A percentile compares a stretch with the other conserved stretches of the same genome.
Evolutionary conservation across 805 yeast species (phyloP).

Genomic region (Candida koratica): DNA sequence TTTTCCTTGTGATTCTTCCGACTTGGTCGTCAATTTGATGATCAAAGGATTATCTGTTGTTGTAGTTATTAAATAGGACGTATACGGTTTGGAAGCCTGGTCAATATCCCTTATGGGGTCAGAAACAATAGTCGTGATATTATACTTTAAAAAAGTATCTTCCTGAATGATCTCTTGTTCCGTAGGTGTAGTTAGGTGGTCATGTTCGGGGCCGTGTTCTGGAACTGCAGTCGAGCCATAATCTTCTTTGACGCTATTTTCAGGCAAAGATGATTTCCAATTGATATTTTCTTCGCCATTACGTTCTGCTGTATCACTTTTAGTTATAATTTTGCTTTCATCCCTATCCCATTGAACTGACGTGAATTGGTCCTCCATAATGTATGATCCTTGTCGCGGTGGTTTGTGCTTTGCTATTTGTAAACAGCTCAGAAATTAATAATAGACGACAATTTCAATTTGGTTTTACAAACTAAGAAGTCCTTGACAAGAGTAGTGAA

Average conservation of each 20-base stretch:
- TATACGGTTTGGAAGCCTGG: conserved; percentile 65
- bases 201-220: conserved; percentile 1
- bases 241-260: conserved; percentile 12
- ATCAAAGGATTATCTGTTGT: conserved; percentile 60
- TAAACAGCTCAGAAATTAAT: too few species aligned
- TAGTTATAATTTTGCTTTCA: conserved; percentile 16
- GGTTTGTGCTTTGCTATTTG: too few species aligned
- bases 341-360: conserved; percentile 57
- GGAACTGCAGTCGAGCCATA: conserved; percentile 11
- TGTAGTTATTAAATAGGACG: conserved; percentile 66
- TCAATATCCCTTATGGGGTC: conserved; percentile 70
- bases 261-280: too few species aligned
- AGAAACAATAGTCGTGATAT: conserved; percentile 38
- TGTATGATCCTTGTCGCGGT: too few species aligned
- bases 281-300: conserved; percentile 10
- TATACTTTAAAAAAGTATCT: conserved; percentile 16
- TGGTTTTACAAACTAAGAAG: too few species aligned
- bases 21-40: conserved; percentile 23
- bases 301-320: neutral
- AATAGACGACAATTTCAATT: too few species aligned
- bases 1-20: neutral
- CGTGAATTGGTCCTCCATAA: conserved; percentile 47
- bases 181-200: neutral
- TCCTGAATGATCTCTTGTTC: neutral
- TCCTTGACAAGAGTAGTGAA: too few species aligned